Conservation (phyloP, 2,329 filamentous ascomycete species). For the Sporothrix sp. region DNA sequence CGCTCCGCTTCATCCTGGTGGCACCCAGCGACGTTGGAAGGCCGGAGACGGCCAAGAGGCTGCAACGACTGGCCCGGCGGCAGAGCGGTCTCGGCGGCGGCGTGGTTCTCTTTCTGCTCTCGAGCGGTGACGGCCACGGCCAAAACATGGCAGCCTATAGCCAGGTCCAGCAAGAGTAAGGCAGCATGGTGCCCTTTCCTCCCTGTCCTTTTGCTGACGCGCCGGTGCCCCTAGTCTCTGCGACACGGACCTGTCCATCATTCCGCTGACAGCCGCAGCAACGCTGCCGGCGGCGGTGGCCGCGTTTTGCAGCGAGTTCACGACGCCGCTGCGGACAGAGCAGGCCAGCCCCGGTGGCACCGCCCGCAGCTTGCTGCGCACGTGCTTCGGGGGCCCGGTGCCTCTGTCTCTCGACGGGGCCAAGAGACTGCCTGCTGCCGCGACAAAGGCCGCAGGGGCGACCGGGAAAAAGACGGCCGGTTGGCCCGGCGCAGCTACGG, state of each 20-base stretch:
- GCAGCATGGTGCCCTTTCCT: no score
- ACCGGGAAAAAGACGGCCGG: no score
- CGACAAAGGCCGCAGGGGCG: not conserved
- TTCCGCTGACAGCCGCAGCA: conserved; percentile 31
- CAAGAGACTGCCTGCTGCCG: not conserved
- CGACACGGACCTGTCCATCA: conserved; percentile 28
- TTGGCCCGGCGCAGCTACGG: no score
- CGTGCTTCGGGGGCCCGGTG: not conserved
- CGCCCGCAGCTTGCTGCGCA: not conserved
- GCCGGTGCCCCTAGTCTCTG: conserved; percentile 24
- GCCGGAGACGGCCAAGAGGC: conserved; percentile 23
- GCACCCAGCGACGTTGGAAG: conserved; percentile 28
- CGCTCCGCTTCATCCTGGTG: conserved; percentile 33
- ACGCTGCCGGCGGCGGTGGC: conserved; percentile 30
- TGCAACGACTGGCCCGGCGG: conserved; percentile 28
- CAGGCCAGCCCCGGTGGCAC: not conserved
- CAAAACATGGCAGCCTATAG: conserved; percentile 23
- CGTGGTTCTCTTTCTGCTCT: conserved; percentile 34
- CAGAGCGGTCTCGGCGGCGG: conserved; percentile 20
- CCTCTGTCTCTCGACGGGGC: not conserved
- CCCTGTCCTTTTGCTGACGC: not conserved
- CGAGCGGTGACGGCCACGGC: conserved; percentile 15
- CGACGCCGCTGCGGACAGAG: not conserved
- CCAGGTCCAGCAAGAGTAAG: conserved; percentile 35
- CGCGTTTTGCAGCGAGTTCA: conserved; percentile 28